Base-by-base conservation (phyloP, 257 asterid species). In the Mentha longifolia region DNA sequence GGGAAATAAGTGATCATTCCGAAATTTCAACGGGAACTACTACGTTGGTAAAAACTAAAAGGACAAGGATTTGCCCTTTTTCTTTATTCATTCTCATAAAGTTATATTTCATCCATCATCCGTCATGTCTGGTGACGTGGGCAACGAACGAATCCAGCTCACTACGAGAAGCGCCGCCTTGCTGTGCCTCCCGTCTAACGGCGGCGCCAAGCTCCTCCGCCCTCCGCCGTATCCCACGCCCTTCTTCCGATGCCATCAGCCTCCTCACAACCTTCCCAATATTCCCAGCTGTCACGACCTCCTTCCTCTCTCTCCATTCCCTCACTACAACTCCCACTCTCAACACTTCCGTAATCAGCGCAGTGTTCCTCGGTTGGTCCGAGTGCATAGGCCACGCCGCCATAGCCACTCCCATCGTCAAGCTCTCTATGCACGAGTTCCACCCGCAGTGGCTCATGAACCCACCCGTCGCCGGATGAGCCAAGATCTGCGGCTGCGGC, bases 321-420 rank as follows among this genome's bases (percentile, higher is more conserved):
- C 69, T 79, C 35, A 73, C 85, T 14, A 42, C 60, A 1, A 85
- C 8, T 9, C 88, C 88, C 30, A 71, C 54, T 30, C 17, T 61
- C 77, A 78, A 16, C 28, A 78, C 31, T 4, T 78, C 67, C 2
- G 75, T 66, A 2, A 78, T 57, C 33, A 81, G 79, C 51, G 15
- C 19, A 2, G 73, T 10, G 63, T 84, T 84, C 6, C 60, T 67
- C 1, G 88, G 88, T 31, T 83, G 88, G 33, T 83, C 88, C 3
- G 85, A 80, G 33, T 80, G 85, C 85, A 83, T 80, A 1, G 85
- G 85, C 88, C 88, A 83, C 7, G 88, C 79, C 14, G 84, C 85
- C 2, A 80, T 62, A 6, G 88, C 76, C 72, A 80, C 85, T 7
- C 88, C 88, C 74, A 43, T 62, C 3, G 78, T 52, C 16, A 83